These are phyloP conservation scores for Ambrosia artemisiifolia DNA, from an alignment of 129 eudicot species.

Conservation along the genomic window DNA sequence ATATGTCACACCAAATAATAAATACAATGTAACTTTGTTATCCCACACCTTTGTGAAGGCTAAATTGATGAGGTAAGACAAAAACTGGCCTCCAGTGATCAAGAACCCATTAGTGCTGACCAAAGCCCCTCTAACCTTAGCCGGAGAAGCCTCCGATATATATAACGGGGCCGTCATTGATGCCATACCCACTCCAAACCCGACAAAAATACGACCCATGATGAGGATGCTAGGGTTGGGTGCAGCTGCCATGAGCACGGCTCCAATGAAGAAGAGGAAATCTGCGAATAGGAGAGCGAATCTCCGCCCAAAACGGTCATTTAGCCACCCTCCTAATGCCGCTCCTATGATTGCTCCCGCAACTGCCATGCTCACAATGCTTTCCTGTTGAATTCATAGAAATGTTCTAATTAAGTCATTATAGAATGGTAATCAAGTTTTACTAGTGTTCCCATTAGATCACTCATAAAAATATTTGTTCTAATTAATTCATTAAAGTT, in stretches of 20 bases:
- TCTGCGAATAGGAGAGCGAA: conserved; percentile 50
- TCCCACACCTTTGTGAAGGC: conserved; percentile 65
- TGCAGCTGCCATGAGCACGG: conserved; percentile 55
- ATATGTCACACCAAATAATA: background rate
- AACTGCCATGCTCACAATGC: conserved; percentile 73
- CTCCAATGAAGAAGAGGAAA: conserved; percentile 47
- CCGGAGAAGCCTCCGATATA: conserved; percentile 72
- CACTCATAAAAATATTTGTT: too few species aligned
- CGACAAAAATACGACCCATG: conserved; percentile 56
- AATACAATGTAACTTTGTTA: background rate
- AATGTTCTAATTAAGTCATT: too few species aligned
- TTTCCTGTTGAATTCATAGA: conserved; percentile 40
- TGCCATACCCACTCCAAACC: conserved; percentile 74
- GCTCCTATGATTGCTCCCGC: conserved; percentile 79
- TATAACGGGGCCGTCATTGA: conserved; percentile 71
- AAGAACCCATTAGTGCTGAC: conserved; percentile 69
- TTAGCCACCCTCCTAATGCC: conserved; percentile 66
- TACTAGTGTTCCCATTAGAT: too few species aligned
- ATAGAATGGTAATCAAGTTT: too few species aligned
- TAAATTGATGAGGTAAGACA: conserved; percentile 61
- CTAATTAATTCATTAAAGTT: too few species aligned
- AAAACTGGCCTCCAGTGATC: conserved; percentile 76
- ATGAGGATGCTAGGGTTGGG: conserved; percentile 46
- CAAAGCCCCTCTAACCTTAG: conserved; percentile 55
- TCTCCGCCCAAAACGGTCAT: conserved; percentile 57